phyloP scores from a whole-genome alignment of 2,329 filamentous ascomycete genomes.

The Fusarium sp. region DNA sequence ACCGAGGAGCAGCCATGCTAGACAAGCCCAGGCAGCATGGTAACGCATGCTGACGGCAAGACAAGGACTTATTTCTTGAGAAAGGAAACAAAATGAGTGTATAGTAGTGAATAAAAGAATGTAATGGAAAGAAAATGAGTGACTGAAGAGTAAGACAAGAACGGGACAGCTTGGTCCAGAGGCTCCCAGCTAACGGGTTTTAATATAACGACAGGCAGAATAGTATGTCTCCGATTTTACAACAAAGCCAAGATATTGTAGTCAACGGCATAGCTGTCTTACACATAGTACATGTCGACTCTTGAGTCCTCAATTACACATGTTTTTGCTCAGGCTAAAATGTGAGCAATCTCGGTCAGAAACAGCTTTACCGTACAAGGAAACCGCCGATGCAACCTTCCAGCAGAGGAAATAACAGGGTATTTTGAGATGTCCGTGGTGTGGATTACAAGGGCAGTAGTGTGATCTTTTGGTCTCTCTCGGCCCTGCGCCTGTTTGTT shows the following conservation, averaged over 20 bases:
- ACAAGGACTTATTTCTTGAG: background rate
- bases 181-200: background rate
- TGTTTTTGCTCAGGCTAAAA: background rate
- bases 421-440: background rate
- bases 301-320: background rate
- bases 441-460: background rate
- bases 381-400: background rate
- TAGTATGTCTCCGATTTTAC: background rate
- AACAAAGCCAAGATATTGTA: background rate
- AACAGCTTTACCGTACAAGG: background rate
- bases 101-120: background rate
- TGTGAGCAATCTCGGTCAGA: constrained; percentile 2
- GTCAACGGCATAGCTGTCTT: background rate
- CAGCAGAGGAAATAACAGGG: background rate
- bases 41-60: background rate
- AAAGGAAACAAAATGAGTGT: background rate
- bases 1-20: background rate
- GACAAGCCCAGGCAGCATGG: constrained; percentile 1
- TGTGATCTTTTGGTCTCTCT: background rate
- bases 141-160: background rate
- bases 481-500: background rate
- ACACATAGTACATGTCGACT: background rate
- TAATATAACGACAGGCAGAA: background rate
- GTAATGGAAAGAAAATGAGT: background rate
- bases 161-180: background rate